Evolutionary conservation across 257 asterid genomes (phyloP).

Genomic region (Salvia miltiorrhiza): DNA sequence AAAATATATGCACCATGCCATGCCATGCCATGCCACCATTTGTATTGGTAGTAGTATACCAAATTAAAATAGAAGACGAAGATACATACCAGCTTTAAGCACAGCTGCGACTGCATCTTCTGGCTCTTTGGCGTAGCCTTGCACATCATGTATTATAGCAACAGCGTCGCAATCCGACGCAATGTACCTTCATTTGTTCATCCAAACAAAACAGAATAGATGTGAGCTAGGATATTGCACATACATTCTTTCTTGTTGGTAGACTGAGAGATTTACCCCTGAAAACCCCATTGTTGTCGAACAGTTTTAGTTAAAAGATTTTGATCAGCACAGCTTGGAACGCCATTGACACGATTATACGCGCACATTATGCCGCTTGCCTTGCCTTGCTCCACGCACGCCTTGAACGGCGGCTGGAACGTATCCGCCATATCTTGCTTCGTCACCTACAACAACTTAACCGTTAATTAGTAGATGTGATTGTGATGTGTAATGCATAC

Average conservation of each 20-base stretch:
- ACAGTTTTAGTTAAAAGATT: constrained; percentile 44
- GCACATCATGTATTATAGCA: constrained; percentile 40
- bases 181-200: constrained; percentile 44
- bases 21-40: too few relatives aligned
- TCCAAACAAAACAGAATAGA: too few relatives aligned
- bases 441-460: constrained; percentile 35
- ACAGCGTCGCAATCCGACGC: constrained; percentile 76
- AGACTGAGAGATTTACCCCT: constrained; percentile 33
- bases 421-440: constrained; percentile 72
- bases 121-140: constrained; percentile 56
- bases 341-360: constrained; percentile 60
- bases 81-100: constrained; percentile 60
- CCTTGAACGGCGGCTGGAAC: constrained; percentile 64
- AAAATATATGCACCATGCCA: too few relatives aligned
- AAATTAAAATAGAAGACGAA: too few relatives aligned
- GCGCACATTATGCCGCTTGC: constrained; percentile 72
- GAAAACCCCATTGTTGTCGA: constrained; percentile 63
- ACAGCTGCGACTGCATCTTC: constrained; percentile 77
- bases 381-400: constrained; percentile 50
- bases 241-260: too few relatives aligned
- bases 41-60: too few relatives aligned
- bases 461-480: neutral
- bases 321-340: constrained; percentile 61
- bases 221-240: too few relatives aligned
- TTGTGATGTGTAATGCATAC: neutral